Percentiles rank a stretch among this genome's conserved stretches.
Conservation (phyloP, 257 asterid genomes). For the Nicotiana otophora region DNA sequence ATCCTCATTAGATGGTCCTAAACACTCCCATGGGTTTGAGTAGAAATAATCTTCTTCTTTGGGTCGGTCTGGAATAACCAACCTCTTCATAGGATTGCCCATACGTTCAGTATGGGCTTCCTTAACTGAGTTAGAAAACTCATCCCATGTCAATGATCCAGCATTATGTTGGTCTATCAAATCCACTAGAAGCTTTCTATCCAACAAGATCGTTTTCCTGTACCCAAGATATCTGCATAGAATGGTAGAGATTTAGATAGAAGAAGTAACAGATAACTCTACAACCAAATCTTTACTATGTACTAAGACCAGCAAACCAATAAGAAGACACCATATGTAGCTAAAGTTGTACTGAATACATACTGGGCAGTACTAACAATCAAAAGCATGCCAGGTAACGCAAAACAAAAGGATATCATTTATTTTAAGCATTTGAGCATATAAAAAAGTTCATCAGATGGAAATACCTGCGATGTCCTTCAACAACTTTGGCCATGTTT, state of each 20-base stretch:
- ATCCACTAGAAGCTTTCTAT: constrained; percentile 64
- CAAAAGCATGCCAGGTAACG: background rate
- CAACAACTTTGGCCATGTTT: constrained; percentile 99
- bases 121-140: constrained; percentile 77
- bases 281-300: background rate
- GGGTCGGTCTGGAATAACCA: constrained; percentile 82
- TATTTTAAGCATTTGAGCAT: background rate
- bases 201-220: constrained; percentile 79
- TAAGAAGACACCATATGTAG: background rate
- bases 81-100: constrained; percentile 72
- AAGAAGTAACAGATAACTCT: background rate
- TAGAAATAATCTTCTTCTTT: constrained; percentile 98
- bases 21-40: constrained; percentile 89
- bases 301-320: background rate
- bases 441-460: background rate
- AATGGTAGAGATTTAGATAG: background rate
- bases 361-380: background rate
- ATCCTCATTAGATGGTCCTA: constrained; percentile 48
- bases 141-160: constrained; percentile 74
- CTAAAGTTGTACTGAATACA: too few species aligned
- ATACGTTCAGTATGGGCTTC: constrained; percentile 61
- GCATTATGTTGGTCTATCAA: constrained; percentile 60
- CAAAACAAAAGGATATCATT: background rate
- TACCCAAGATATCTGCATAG: constrained; percentile 70
- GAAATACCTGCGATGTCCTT: constrained; percentile 94